Evolutionary conservation across 805 yeast species (phyloP), one percentile per base, ranked within the genome.

Genomic region (Pichia californica): DNA sequence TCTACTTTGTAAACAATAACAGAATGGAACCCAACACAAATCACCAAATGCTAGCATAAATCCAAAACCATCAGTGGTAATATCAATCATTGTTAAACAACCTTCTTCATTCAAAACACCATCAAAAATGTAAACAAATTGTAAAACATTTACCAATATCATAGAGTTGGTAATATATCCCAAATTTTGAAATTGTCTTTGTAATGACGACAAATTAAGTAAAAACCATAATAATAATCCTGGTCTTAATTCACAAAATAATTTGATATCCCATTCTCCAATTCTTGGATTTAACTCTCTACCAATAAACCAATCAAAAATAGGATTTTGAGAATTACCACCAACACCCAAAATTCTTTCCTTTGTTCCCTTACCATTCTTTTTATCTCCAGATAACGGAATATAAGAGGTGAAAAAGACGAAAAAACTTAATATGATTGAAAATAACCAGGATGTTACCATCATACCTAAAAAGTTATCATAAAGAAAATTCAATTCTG

Each of bases 261-360:
- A 64, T 66, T 93, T 93, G 62, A 93, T 79, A 60, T 93, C 99
- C 72, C 89, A 78, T 0, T 74, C 56, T 1, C 94, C 93, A 46
- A 86, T 68, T 53, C 98, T 73, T 23, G 98, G 99, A 61, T 93
- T 93, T 57, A 93, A 70, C 65, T 91, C 98, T 47, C 99, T 79
- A 26, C 99, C 99, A 59, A 93, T 88, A 58, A 88, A 93, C 97
- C 96, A 89, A 58, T 93, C 96, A 59, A 85, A 91, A 9, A 91
- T 53, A 0, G 64, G 52, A 51, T 76, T 79, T 0, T 87, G 85
- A 0, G 95, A 72, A 64, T 91, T 91, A 3, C 99, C 99, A 36
- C 93, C 93, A 31, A 75, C 62, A 0, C 97, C 89, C 41, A 93
- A 69, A 31, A 93, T 77, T 50, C 85, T 70, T 55, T 86, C 93